A percentile compares a stretch with the other conserved stretches of the same genome.
Conservation (phyloP, 2,329 filamentous ascomycete species). For the Alternaria angustiovoidea region DNA sequence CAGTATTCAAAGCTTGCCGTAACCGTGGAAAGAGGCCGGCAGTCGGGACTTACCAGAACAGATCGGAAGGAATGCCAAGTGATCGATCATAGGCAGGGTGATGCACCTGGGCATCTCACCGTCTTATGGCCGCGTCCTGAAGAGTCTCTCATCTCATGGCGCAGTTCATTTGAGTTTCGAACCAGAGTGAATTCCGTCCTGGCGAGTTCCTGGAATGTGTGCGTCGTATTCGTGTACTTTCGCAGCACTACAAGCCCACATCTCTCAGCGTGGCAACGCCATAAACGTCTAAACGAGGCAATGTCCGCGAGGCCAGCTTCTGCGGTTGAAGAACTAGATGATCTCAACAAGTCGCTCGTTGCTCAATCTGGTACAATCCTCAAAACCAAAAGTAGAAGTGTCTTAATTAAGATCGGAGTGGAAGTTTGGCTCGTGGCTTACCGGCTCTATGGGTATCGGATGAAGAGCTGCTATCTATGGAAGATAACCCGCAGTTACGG, state of each 20-base stretch:
- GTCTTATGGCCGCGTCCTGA: not conserved
- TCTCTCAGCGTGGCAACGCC: not conserved
- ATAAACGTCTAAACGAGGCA: not conserved
- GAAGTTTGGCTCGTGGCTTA: constrained; percentile 1
- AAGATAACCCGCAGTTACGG: not conserved
- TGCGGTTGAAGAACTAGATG: not conserved
- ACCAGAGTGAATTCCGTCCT: not conserved
- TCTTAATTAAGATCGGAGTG: not conserved
- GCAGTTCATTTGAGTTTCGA: not conserved
- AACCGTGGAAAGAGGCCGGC: not conserved
- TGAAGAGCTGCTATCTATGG: not conserved
- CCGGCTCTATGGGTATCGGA: not conserved
- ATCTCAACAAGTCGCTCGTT: not conserved
- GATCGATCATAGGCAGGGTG: not conserved
- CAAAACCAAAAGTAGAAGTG: not conserved
- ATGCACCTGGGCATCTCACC: not conserved
- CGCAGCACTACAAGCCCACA: not conserved
- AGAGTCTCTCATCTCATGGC: not conserved
- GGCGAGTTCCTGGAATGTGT: not conserved
- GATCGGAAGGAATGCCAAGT: not conserved
- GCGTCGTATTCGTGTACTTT: not conserved
- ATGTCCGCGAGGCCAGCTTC: not conserved
- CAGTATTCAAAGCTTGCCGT: not conserved
- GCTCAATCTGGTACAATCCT: not conserved
- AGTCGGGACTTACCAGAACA: not conserved